These are phyloP conservation scores for Firmiana major DNA, from an alignment of 345 rosid species.

Conservation along the genomic window DNA sequence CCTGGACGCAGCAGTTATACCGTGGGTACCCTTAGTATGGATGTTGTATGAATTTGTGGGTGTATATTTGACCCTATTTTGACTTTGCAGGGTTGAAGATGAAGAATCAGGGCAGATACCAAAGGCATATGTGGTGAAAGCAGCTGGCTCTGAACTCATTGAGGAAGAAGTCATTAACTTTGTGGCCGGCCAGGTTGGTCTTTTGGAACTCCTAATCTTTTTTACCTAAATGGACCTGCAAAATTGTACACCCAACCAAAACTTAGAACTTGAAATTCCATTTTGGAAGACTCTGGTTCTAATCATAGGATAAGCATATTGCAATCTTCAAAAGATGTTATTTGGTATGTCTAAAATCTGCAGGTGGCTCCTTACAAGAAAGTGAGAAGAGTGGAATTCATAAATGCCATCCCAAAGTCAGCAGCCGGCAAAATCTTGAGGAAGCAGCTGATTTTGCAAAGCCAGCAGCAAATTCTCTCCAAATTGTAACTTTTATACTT, in stretches of 20 bases:
- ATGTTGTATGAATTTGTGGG: neutral
- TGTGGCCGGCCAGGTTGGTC: conserved; percentile 52
- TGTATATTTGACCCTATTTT: neutral
- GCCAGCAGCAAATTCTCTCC: conserved; percentile 29
- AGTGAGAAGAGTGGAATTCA: conserved; percentile 49
- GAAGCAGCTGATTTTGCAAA: conserved; percentile 43
- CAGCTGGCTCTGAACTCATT: conserved; percentile 36
- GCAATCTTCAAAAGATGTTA: neutral
- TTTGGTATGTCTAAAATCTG: neutral
- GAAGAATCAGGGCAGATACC: conserved; percentile 67
- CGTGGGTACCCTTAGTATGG: conserved; percentile 28
- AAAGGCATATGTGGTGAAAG: conserved; percentile 61
- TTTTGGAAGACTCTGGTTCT: too few species aligned
- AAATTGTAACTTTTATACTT: conserved; percentile 25
- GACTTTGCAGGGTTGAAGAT: conserved; percentile 46
- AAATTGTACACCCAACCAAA: neutral
- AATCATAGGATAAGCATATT: neutral
- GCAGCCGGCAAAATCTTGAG: conserved; percentile 64
- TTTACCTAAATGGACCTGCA: neutral
- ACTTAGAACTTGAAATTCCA: neutral
- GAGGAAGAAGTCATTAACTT: conserved; percentile 50
- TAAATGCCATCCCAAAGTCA: conserved; percentile 51
- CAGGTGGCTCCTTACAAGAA: conserved; percentile 77
- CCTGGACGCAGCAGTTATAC: conserved; percentile 59
- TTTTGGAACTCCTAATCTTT: neutral